Evolutionary conservation across 306 rosid genomes (phyloP), one percentile per base, ranked within the genome.

Genomic region (Malus sylvestris): DNA sequence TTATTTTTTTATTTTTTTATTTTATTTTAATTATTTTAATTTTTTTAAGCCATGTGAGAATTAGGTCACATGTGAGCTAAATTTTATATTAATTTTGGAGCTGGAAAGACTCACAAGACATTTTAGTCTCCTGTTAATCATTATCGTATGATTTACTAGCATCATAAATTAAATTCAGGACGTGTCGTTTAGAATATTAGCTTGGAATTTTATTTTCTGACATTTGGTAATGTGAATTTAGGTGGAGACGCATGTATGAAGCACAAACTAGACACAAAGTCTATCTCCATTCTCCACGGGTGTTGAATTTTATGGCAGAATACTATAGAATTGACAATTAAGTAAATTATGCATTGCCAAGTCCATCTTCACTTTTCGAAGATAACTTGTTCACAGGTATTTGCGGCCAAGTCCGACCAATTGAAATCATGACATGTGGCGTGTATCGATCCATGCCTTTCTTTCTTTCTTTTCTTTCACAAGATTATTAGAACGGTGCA

Each of bases 91-190:
- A 38, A 6, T 38, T 38, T 38, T 38, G 2, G 2, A 38, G 2
- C 0, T 38, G 42, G 9, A 38, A 7, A 38, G 9, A 38, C 42
- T 38, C 9, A 38, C 2, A 38, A 38, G 10, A 2, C 2, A 38
- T 7, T 38, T 38, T 6, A 1, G 9, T 1, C 0, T 38, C 1
- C 2, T 0, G 0, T 2, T 35, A 35, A 35, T 2, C 2, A 35
- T 0, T 7, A 35, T 35, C 9, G 0, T 35, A 0, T 1, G 42
- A 38, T 38, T 38, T 6, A 38, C 10, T 6, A 0, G 0, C 0
- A 38, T 7, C 10, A 1, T 8, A 38, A 38, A 38, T 38, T 8
- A 6, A 38, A 38, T 38, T 38, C 2, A 38, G 10, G 0, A 38
- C 10, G 0, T 38, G 2, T 38, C 42, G 0, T 38, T 38, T 38